Base-by-base conservation (phyloP, 176 grass and related monocot genomes). In the Avena atlantica region DNA sequence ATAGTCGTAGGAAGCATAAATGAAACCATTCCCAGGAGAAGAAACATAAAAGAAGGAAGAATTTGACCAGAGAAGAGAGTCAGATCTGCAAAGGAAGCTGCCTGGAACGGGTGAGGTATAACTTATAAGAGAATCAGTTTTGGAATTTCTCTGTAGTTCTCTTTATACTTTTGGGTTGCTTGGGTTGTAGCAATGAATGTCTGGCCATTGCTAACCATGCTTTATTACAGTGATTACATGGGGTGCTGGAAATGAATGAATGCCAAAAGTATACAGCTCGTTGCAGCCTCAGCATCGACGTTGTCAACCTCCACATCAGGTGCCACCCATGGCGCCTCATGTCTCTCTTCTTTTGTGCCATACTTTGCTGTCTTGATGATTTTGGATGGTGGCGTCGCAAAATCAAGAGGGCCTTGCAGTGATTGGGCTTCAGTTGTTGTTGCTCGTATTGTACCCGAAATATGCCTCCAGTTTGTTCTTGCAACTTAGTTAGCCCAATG, bases 261-360 rank as follows among this genome's bases (percentile, higher is more conserved):
- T 14, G 50, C 50, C 50, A 51, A 14, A 51, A 51, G 10, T 51
- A 51, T 14, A 51, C 50, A 51, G 12, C 12, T 13, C 50, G 13
- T 51, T 51, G 31, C 50, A 51, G 91, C 76, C 93, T 98, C 70
- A 90, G 87, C 86, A 91, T 95, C 84, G 91, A 93, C 34, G 81
- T 88, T 86, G 90, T 88, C 17, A 86, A 95, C 77, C 87, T 98
- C 51, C 89, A 95, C 87, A 98, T 94, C 78, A 85, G 92, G 96
- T 95, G 31, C 31, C 31, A 3, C 31, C 31, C 31, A 34, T 34
- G 31, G 31, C 3, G 31, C 31, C 31, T 34, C 31, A 3, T 34
- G 31, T 17, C 47, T 49, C 47, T 49, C 68, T 44, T 70, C 36
- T 53, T 53, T 4, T 16, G 52, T 55, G 1, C 4, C 15, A 17